A percentile compares a stretch with the other conserved stretches of the same genome.
Conservation (phyloP, 176 grass and related monocot genomes). For the Pharus latifolius region DNA sequence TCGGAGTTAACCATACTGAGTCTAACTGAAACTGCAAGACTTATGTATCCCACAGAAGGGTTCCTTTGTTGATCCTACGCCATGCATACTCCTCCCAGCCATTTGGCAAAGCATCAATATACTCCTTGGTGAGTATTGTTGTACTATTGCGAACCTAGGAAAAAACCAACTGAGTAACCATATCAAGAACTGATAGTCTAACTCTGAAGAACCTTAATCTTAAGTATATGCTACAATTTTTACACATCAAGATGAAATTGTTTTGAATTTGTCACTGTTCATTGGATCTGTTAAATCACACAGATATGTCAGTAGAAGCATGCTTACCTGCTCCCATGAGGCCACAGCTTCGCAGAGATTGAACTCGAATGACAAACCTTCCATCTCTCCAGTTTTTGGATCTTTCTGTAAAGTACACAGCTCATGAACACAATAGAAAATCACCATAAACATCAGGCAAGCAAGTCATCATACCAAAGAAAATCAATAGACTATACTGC, state of each 20-base stretch:
- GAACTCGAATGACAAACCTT: slow-evolving; percentile 86
- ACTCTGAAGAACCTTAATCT: slow-evolving; percentile 22
- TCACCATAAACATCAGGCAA: background rate
- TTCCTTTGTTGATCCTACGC: slow-evolving; percentile 96
- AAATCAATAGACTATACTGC: background rate
- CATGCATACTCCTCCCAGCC: slow-evolving; percentile 98
- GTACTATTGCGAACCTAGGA: slow-evolving; percentile 88
- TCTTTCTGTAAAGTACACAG: slow-evolving; percentile 46
- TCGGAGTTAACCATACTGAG: background rate
- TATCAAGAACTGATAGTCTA: background rate
- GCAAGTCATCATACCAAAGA: background rate
- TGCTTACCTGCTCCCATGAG: slow-evolving; percentile 79
- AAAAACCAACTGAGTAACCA: background rate
- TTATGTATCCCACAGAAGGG: slow-evolving; percentile 56
- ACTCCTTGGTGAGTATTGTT: slow-evolving; percentile 92
- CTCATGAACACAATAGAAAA: background rate
- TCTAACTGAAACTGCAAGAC: background rate
- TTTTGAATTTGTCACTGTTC: too few species aligned
- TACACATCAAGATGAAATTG: background rate
- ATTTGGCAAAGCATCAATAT: slow-evolving; percentile 87
- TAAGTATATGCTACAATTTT: background rate
- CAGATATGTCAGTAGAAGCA: background rate
- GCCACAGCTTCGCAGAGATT: slow-evolving; percentile 85
- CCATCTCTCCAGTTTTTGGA: slow-evolving; percentile 62
- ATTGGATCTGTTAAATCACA: background rate